A percentile compares a stretch with the other conserved stretches of the same genome.
These are phyloP conservation scores for Lepraria neglecta DNA, from an alignment of 495 filamentous ascomycete genomes.

Conservation along the genomic window DNA sequence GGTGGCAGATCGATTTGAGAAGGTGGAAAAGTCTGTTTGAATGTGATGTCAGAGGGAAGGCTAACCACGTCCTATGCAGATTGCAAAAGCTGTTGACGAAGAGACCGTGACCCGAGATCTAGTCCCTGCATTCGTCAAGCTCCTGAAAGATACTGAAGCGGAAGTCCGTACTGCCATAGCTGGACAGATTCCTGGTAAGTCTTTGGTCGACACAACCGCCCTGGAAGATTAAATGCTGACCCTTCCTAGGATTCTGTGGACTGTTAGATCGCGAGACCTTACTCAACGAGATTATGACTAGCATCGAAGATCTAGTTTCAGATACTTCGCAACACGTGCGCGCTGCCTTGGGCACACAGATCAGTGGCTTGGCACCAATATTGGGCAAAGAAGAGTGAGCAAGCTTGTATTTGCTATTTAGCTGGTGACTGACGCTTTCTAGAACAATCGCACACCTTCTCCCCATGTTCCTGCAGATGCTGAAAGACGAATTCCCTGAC, in stretches of 20 bases:
- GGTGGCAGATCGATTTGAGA: slow-evolving; percentile 97
- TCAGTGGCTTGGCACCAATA: slow-evolving; percentile 93
- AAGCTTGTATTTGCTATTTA: background rate
- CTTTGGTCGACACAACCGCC: slow-evolving; percentile 3
- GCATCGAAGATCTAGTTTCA: slow-evolving; percentile 89
- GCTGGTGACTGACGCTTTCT: slow-evolving; percentile 24
- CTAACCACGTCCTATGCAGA: slow-evolving; percentile 44
- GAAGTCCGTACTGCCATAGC: slow-evolving; percentile 97
- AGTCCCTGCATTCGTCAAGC: slow-evolving; percentile 93
- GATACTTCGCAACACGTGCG: slow-evolving; percentile 96
- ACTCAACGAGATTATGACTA: slow-evolving; percentile 94
- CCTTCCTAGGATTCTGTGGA: slow-evolving; percentile 70
- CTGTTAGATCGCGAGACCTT: slow-evolving; percentile 80
- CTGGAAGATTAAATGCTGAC: slow-evolving; percentile 23
- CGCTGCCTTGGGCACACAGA: slow-evolving; percentile 90
- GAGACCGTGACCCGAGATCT: slow-evolving; percentile 91
- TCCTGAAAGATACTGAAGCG: slow-evolving; percentile 93
- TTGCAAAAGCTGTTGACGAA: slow-evolving; percentile 96
- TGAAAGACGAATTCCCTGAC: slow-evolving; percentile 98
- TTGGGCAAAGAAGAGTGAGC: slow-evolving; percentile 94
- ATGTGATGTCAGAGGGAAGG: background rate
- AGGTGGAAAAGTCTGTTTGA: slow-evolving; percentile 49
- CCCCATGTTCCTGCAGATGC: slow-evolving; percentile 98
- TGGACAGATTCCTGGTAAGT: slow-evolving; percentile 84
- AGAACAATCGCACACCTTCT: slow-evolving; percentile 94